phyloP scores from a whole-genome alignment of 441 rosid species.

The Pelargonium citronellum region DNA sequence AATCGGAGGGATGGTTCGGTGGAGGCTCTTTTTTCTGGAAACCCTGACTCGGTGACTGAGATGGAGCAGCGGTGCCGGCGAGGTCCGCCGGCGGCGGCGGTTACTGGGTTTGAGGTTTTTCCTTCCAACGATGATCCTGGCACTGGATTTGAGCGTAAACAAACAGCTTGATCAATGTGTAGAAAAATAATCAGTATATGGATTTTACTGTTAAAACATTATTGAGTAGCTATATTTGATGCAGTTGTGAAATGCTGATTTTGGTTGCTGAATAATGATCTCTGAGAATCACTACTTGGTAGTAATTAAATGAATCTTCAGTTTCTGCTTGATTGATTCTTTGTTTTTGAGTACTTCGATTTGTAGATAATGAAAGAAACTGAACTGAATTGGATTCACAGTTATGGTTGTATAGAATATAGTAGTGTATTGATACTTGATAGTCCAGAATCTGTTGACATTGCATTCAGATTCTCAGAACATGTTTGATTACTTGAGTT shows the following conservation, averaged over 20 bases:
- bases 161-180: neutral
- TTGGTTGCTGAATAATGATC: neutral
- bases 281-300: neutral
- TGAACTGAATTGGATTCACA: neutral
- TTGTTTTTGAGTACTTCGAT: neutral
- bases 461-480: neutral
- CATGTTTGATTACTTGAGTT: neutral
- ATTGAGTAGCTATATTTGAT: neutral
- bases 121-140: slow-evolving; percentile 68
- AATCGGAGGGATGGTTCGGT: slow-evolving; percentile 81
- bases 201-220: neutral
- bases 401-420: neutral
- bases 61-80: slow-evolving; percentile 84
- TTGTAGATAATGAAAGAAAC: neutral
- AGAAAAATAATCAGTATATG: neutral
- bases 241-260: neutral
- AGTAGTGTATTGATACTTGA: neutral
- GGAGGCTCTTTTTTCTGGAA: slow-evolving; percentile 78
- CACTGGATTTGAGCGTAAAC: slow-evolving; percentile 27
- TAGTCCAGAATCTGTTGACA: neutral
- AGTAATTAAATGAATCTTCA: neutral
- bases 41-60: slow-evolving; percentile 51
- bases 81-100: slow-evolving; percentile 72
- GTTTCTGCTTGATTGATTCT: neutral
- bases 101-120: slow-evolving; percentile 63